Conservation (phyloP, 1,284 basidiomycete genomes). For the Rhodotorula mucilaginosa region DNA sequence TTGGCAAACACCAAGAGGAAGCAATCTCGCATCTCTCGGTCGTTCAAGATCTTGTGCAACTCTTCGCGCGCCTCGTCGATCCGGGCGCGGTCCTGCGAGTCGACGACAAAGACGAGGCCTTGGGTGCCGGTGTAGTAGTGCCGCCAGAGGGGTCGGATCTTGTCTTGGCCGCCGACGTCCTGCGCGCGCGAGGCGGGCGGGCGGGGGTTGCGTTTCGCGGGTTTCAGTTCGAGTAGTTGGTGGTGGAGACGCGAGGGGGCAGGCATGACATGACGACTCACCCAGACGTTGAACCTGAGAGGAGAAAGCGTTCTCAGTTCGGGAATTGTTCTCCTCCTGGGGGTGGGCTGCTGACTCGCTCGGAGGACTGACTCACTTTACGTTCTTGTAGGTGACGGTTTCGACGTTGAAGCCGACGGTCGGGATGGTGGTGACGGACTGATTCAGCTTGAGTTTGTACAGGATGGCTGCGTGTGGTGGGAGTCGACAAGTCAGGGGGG, state of each 20-base stretch:
- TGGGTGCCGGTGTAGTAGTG: conserved; percentile 79
- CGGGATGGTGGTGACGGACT: conserved; percentile 54
- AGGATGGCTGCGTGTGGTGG: conserved; percentile 52
- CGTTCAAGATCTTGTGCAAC: conserved; percentile 91
- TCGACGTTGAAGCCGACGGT: conserved; percentile 58
- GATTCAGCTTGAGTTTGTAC: conserved; percentile 54
- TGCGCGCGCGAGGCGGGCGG: conserved; percentile 24
- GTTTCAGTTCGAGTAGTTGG: too few species aligned
- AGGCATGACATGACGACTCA: conserved; percentile 34
- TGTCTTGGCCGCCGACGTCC: conserved; percentile 54
- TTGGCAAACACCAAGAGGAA: conserved; percentile 96
- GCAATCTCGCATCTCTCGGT: conserved; percentile 98
- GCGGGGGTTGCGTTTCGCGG: too few species aligned
- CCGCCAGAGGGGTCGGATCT: conserved; percentile 67
- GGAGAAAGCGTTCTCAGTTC: not conserved
- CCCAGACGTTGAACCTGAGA: conserved; percentile 46
- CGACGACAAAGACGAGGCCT: conserved; percentile 64
- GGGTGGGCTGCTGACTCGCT: too few species aligned
- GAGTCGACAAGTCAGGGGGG: not conserved
- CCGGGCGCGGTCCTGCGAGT: conserved; percentile 80
- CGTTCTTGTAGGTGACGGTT: conserved; percentile 52
- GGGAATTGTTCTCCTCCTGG: not conserved
- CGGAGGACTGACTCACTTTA: conserved; percentile 43
- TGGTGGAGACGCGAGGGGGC: not conserved
- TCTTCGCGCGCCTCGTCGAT: conserved; percentile 97